phyloP scores from a whole-genome alignment of 1,284 basidiomycete species.

The Melampsora abietis-canadensis region DNA sequence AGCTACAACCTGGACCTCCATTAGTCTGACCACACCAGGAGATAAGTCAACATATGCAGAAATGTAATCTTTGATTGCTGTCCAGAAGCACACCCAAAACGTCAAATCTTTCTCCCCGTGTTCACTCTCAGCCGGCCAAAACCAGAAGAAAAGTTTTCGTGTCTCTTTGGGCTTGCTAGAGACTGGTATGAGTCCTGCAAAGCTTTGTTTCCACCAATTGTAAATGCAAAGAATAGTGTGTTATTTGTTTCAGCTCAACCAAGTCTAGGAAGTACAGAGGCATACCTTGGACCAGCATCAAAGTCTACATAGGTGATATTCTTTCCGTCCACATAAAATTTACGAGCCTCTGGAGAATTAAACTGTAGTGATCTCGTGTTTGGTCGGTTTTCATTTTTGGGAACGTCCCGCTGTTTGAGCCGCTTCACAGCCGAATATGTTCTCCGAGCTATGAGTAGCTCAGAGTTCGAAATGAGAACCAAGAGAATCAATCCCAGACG shows the following conservation, averaged over 20 bases:
- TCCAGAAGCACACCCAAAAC: conserved; percentile 21
- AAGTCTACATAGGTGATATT: conserved; percentile 35
- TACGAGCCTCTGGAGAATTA: conserved; percentile 12
- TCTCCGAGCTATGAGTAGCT: no score
- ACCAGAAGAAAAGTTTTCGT: conserved; percentile 40
- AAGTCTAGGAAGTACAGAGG: background rate
- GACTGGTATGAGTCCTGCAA: conserved; percentile 32
- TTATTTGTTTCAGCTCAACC: background rate
- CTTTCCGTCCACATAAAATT: conserved; percentile 37
- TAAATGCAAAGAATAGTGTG: background rate
- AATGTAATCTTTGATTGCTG: background rate
- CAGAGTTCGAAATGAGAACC: no score
- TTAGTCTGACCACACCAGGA: conserved; percentile 19
- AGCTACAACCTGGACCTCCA: conserved; percentile 41
- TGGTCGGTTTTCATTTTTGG: no score
- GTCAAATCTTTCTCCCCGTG: conserved; percentile 26
- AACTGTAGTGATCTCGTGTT: conserved; percentile 13
- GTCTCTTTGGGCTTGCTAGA: conserved; percentile 19
- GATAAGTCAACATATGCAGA: conserved; percentile 9
- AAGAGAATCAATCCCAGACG: no score
- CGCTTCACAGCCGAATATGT: no score
- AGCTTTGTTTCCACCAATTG: background rate
- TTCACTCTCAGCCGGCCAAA: conserved; percentile 15
- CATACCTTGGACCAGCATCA: conserved; percentile 40
- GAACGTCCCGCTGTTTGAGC: no score